These are phyloP conservation scores for Cantharellus cinnabarinus DNA, from an alignment of 768 basidiomycete genomes.

Conservation along the genomic window DNA sequence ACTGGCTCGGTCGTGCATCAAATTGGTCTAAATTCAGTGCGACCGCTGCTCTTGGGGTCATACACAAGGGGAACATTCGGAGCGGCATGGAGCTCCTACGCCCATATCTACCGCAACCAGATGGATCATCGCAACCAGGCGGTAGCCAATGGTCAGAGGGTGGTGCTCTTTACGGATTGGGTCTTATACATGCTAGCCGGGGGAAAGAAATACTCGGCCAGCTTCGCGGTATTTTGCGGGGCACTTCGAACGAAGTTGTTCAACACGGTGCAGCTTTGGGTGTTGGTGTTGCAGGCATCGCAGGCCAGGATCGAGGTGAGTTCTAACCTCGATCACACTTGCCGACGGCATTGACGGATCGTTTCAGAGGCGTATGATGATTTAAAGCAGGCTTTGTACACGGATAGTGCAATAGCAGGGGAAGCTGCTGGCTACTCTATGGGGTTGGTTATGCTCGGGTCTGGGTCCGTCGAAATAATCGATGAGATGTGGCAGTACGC, in stretches of 20 bases:
- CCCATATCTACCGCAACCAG: slow-evolving; percentile 74
- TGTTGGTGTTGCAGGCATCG: slow-evolving; percentile 90
- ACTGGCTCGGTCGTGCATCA: slow-evolving; percentile 85
- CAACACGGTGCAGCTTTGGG: slow-evolving; percentile 96
- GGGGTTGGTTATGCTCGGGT: slow-evolving; percentile 97
- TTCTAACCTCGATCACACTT: background rate
- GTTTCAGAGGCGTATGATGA: slow-evolving; percentile 68
- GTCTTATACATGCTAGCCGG: slow-evolving; percentile 83
- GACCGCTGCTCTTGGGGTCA: slow-evolving; percentile 89
- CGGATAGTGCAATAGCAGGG: slow-evolving; percentile 86
- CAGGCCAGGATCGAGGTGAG: slow-evolving; percentile 50
- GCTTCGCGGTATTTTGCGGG: slow-evolving; percentile 59
- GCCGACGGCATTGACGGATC: background rate
- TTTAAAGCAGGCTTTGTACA: slow-evolving; percentile 72
- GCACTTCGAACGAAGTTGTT: slow-evolving; percentile 61
- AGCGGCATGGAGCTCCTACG: slow-evolving; percentile 82
- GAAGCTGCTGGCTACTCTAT: slow-evolving; percentile 94
- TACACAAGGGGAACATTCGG: slow-evolving; percentile 91
- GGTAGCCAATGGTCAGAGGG: slow-evolving; percentile 82
- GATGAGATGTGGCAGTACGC: slow-evolving; percentile 95
- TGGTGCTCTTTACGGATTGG: slow-evolving; percentile 86
- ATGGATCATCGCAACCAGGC: slow-evolving; percentile 33
- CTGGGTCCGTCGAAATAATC: slow-evolving; percentile 53
- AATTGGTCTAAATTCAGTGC: slow-evolving; percentile 99
- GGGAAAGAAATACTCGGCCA: slow-evolving; percentile 48